Evolutionary conservation across 139 green algal genomes (phyloP).

Genomic region (Eudorina sp.): DNA sequence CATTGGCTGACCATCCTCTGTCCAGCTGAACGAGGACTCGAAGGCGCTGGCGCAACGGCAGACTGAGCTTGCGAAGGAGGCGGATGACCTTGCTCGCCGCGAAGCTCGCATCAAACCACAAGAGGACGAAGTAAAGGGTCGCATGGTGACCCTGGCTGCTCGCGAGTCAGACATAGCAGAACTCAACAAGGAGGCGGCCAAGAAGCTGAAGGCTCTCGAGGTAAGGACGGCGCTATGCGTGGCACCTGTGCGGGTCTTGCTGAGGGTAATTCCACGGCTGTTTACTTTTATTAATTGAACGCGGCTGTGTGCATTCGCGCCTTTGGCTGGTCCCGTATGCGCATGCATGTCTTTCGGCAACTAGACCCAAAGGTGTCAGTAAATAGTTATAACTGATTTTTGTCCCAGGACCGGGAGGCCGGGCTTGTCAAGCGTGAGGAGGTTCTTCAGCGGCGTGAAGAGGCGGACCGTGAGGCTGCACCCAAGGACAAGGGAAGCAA

Average conservation of each 20-base stretch:
- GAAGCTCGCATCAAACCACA: background rate
- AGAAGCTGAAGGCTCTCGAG: constrained; percentile 15
- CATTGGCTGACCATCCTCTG: background rate
- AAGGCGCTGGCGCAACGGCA: background rate
- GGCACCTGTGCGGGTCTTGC: too few relatives aligned
- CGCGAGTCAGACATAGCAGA: constrained; percentile 2
- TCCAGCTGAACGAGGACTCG: constrained; percentile 11
- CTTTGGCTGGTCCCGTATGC: too few relatives aligned
- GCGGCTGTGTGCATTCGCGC: too few relatives aligned
- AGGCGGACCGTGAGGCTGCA: background rate
- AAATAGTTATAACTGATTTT: too few relatives aligned
- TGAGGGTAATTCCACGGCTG: too few relatives aligned
- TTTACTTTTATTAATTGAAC: too few relatives aligned
- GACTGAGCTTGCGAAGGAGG: background rate
- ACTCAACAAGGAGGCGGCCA: constrained; percentile 1
- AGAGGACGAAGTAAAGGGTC: constrained; percentile 8
- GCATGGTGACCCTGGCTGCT: background rate
- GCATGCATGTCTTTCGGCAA: too few relatives aligned
- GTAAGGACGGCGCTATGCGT: constrained; percentile 10
- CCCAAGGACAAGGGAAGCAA: background rate
- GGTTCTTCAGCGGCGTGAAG: background rate
- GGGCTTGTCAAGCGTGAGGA: constrained; percentile 11
- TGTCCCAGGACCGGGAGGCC: background rate
- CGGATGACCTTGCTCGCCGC: background rate
- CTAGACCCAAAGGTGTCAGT: too few relatives aligned